Evolutionary conservation across 148 eudicot genomes (phyloP), one percentile per base, ranked within the genome.

Genomic region (Dianthus caryophyllus): DNA sequence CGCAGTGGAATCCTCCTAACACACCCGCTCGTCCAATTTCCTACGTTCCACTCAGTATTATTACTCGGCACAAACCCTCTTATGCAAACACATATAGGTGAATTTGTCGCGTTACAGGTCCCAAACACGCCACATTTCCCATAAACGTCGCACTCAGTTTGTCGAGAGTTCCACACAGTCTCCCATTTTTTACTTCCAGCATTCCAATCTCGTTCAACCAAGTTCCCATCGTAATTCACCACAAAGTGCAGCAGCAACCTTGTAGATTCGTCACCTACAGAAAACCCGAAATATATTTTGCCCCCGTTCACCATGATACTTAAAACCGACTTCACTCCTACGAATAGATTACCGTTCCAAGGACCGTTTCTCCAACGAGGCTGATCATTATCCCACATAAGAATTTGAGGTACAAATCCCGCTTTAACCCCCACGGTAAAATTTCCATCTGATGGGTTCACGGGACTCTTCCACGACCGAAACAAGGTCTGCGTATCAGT

Each of bases 21-120:
- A 57, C 93, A 87, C 4, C 93, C 93, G 5, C 78, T 62, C 1
- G 53, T 75, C 87, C 87, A 84, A 60, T 75, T 72, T 13, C 84
- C 82, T 25, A 17, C 44, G 0, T 24, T 43, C 87, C 91, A 84
- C 63, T 87, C 80, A 31, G 56, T 59, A 1, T 16, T 11, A 8
- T 64, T 58, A 25, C 24, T 58, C 0, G 89, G 84, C 17, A 41
- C 60, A 70, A 67, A 87, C 24, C 89, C 93, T 52, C 24, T 46
- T 26, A 87, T 64, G 69, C 93, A 87, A 31, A 52, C 24, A 55
- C 93, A 87, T 0, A 77, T 71, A 1, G 77, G 82, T 1, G 75
- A 53, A 36, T 39, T 47, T 12, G 11, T 33, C 1, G 44, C 6
- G n/a, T 64, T 75, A 46, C 92, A 87, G 9, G 21, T 41, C n/a